Evolutionary conservation across 2,329 filamentous ascomycete species (phyloP).

Genomic region (Calonectria naviculata): DNA sequence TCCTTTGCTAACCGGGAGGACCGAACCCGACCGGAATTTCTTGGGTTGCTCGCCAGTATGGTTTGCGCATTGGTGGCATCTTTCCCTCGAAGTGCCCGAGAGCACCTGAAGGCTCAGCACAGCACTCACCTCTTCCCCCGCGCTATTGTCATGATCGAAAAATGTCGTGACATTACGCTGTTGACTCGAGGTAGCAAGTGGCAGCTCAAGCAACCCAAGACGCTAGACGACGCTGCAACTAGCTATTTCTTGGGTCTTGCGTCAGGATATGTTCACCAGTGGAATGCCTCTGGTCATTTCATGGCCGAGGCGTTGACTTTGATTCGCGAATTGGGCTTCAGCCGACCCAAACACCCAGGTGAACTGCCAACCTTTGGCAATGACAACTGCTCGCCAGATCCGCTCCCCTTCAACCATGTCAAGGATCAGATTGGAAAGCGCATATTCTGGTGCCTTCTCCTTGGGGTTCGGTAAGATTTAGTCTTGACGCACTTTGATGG

Average conservation of each 20-base stretch:
- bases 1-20: conserved; percentile 76
- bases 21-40: conserved; percentile 72
- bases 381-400: conserved; percentile 51
- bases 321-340: conserved; percentile 74
- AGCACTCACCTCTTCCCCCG: conserved; percentile 74
- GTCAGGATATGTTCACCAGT: conserved; percentile 75
- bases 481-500: neutral
- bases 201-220: conserved; percentile 58
- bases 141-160: conserved; percentile 75
- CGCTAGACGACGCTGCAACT: conserved; percentile 70
- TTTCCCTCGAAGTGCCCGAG: conserved; percentile 77
- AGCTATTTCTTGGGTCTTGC: conserved; percentile 80
- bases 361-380: conserved; percentile 54
- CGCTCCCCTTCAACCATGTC: conserved; percentile 72
- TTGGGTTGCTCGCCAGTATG: conserved; percentile 80
- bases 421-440: conserved; percentile 80
- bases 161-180: conserved; percentile 76
- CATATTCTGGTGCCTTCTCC: conserved; percentile 87
- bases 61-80: conserved; percentile 79
- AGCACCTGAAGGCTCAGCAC: conserved; percentile 75
- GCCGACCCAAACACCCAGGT: conserved; percentile 61
- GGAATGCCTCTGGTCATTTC: conserved; percentile 75
- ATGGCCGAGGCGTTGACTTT: conserved; percentile 79
- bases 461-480: conserved; percentile 71
- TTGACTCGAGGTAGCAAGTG: conserved; percentile 71